These are phyloP conservation scores for Ceratobasidium sp. DNA, from an alignment of 1,284 basidiomycete genomes.

Conservation along the genomic window DNA sequence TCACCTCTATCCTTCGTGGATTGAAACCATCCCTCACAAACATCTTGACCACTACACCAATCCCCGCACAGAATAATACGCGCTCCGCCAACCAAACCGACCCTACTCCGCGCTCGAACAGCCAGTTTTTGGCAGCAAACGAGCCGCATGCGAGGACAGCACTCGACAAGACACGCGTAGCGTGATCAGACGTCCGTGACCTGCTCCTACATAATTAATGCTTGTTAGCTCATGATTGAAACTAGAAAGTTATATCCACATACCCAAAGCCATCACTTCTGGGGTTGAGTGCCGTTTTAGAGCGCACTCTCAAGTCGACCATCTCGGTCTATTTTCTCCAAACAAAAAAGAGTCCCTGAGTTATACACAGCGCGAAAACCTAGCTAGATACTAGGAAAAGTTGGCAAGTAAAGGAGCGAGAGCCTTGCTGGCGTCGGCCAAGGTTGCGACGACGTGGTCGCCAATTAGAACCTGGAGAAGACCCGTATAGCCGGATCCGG, in stretches of 20 bases:
- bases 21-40: conserved; percentile 2
- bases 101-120: conserved; percentile 39
- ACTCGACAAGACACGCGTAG: conserved; percentile 17
- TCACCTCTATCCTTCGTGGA: conserved; percentile 32
- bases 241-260: background rate
- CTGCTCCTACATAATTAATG: background rate
- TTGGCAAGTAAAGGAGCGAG: background rate
- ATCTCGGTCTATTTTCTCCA: conserved; percentile 1
- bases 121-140: conserved; percentile 35
- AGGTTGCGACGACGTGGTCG: conserved; percentile 12
- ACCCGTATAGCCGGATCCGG: conserved; percentile 5
- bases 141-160: conserved; percentile 39
- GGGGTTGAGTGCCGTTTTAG: conserved; percentile 32
- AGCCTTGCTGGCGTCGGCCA: conserved; percentile 36
- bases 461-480: conserved; percentile 10
- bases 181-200: conserved; percentile 16
- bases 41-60: conserved; percentile 23
- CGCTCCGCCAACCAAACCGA: conserved; percentile 41
- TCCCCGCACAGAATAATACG: conserved; percentile 31
- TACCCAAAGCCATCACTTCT: conserved; percentile 28
- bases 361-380: background rate
- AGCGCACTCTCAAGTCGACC: conserved; percentile 31
- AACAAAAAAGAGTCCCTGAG: background rate
- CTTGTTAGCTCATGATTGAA: background rate
- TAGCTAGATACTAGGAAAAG: background rate